A percentile compares a stretch with the other conserved stretches of the same genome.
These are phyloP conservation scores for Vigna reflexopilosa DNA, from an alignment of 306 rosid genomes.

Conservation along the genomic window DNA sequence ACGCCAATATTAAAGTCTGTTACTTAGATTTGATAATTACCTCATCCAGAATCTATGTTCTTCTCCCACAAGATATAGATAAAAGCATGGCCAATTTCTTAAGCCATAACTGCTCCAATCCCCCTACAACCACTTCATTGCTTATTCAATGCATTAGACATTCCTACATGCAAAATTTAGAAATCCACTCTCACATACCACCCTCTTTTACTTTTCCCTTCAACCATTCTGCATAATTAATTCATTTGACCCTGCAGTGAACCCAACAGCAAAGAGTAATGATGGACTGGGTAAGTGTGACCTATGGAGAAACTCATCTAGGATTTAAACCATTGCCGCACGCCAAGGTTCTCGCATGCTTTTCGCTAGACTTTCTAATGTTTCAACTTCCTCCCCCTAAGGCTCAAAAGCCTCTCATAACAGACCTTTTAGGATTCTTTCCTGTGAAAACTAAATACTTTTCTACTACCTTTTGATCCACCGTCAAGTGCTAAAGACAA, in stretches of 20 bases:
- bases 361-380: slow-evolving; percentile 45
- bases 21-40: slow-evolving; percentile 64
- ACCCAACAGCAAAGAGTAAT: slow-evolving; percentile 49
- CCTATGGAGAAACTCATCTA: slow-evolving; percentile 52
- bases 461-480: too few relatives aligned
- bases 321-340: slow-evolving; percentile 54
- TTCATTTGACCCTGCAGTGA: slow-evolving; percentile 46
- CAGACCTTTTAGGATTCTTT: background rate
- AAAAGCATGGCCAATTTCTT: slow-evolving; percentile 41
- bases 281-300: slow-evolving; percentile 52
- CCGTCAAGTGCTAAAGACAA: background rate
- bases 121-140: slow-evolving; percentile 28
- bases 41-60: slow-evolving; percentile 83
- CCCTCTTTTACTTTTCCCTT: slow-evolving; percentile 32
- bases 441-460: slow-evolving; percentile 11
- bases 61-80: slow-evolving; percentile 64
- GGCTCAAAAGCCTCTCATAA: background rate
- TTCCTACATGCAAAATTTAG: slow-evolving; percentile 37
- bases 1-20: slow-evolving; percentile 73
- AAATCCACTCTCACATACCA: slow-evolving; percentile 38
- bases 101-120: slow-evolving; percentile 41
- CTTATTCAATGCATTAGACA: slow-evolving; percentile 41
- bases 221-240: slow-evolving; percentile 35
- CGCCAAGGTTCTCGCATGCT: slow-evolving; percentile 49
- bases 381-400: slow-evolving; percentile 18